phyloP scores from a whole-genome alignment of 139 green algal genomes.

The Chlorella sp. region DNA sequence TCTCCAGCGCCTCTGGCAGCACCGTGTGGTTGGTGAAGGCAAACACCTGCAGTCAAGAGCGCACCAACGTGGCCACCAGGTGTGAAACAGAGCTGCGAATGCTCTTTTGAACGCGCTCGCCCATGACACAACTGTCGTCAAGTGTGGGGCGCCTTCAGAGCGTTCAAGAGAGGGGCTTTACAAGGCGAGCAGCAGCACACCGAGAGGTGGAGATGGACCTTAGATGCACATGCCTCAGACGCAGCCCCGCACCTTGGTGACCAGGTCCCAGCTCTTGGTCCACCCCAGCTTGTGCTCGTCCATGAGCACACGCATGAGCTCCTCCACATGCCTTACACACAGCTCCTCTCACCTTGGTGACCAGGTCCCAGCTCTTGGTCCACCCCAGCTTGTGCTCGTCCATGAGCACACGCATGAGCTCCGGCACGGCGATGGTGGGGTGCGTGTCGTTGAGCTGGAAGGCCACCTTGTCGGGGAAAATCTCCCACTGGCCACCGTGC shows the following conservation, averaged over 20 bases:
- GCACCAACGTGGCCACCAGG: too few species aligned
- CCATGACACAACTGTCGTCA: too few species aligned
- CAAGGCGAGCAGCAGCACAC: too few species aligned
- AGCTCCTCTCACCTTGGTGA: conserved; percentile 45
- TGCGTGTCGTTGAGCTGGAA: conserved; percentile 99
- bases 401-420: conserved; percentile 98
- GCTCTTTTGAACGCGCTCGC: too few species aligned
- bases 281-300: conserved; percentile 92
- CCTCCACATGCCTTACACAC: too few species aligned
- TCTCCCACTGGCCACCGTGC: conserved; percentile 52
- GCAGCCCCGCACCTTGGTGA: conserved; percentile 42
- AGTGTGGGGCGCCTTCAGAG: too few species aligned
- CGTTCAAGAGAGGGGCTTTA: too few species aligned
- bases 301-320: conserved; percentile 97
- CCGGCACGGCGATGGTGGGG: conserved; percentile 88
- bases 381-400: conserved; percentile 92
- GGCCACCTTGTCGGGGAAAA: conserved; percentile 82
- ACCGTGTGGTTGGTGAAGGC: conserved; percentile 99
- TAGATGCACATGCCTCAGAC: too few species aligned
- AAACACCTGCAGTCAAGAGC: conserved; percentile 83
- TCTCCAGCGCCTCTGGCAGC: conserved; percentile 96
- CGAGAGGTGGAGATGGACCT: too few species aligned
- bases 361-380: conserved; percentile 87
- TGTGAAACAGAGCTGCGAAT: too few species aligned
- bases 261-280: conserved; percentile 87